A percentile compares a stretch with the other conserved stretches of the same genome.
Evolutionary conservation across 2,329 filamentous ascomycete genomes (phyloP).

Genomic region (Plectosphaerella sp.): DNA sequence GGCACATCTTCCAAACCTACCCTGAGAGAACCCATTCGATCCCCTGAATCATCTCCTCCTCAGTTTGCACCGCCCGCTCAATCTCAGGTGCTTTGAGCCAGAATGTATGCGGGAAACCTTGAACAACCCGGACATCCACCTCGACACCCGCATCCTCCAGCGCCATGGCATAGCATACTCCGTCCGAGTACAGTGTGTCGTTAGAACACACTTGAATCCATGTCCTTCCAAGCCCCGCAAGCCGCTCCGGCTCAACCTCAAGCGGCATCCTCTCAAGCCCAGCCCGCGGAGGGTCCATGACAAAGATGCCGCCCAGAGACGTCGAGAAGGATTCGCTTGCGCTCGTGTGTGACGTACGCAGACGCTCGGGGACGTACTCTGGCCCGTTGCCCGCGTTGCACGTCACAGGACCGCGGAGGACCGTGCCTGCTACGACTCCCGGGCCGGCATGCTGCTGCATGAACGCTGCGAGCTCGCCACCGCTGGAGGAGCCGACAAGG

Average conservation of each 20-base stretch:
- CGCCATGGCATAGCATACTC: constrained; percentile 41
- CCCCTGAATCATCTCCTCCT: constrained; percentile 35
- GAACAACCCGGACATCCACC: constrained; percentile 35
- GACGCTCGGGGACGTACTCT: constrained; percentile 28
- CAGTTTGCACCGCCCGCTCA: constrained; percentile 32
- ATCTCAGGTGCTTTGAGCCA: constrained; percentile 43
- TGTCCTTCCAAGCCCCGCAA: constrained; percentile 31
- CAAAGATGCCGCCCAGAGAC: constrained; percentile 25
- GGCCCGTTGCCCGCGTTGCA: constrained; percentile 33
- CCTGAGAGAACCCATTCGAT: constrained; percentile 30
- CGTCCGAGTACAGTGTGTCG: constrained; percentile 47
- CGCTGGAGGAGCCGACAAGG: constrained; percentile 41
- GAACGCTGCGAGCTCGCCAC: constrained; percentile 41
- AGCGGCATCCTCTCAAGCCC: constrained; percentile 36
- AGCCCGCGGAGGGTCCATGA: constrained; percentile 29
- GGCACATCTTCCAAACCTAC: neutral
- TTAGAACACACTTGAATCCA: constrained; percentile 48
- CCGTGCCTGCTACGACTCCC: constrained; percentile 29
- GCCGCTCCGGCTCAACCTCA: constrained; percentile 23
- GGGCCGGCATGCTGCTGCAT: constrained; percentile 28
- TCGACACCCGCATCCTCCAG: constrained; percentile 32
- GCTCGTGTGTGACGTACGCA: constrained; percentile 34
- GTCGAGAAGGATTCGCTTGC: constrained; percentile 31
- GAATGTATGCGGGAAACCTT: constrained; percentile 48
- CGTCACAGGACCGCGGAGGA: constrained; percentile 44